These are phyloP conservation scores for Backusella morwellensis DNA, from an alignment of 192 early-diverging fungal species.

Conservation along the genomic window DNA sequence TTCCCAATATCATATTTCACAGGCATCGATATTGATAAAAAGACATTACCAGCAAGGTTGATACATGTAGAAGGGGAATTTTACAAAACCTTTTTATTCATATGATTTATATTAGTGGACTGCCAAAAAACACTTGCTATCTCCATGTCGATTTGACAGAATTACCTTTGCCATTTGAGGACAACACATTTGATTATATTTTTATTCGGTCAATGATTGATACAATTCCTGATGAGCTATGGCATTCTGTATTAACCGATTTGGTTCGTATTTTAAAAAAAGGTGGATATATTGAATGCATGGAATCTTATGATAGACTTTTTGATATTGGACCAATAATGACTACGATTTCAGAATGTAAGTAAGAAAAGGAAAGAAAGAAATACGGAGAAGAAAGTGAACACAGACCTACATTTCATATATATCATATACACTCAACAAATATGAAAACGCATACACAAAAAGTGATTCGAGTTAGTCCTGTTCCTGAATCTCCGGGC, in stretches of 20 bases:
- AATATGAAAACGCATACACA: neutral
- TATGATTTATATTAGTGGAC: neutral
- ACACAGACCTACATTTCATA: neutral
- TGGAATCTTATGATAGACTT: constrained; percentile 20
- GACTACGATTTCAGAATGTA: constrained; percentile 17
- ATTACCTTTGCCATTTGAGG: constrained; percentile 19
- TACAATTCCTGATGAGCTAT: constrained; percentile 15
- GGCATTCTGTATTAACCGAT: constrained; percentile 15
- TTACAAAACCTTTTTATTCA: neutral
- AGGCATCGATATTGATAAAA: constrained; percentile 24
- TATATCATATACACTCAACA: neutral
- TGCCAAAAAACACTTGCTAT: constrained; percentile 4
- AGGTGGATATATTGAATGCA: constrained; percentile 25
- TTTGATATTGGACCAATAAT: constrained; percentile 24
- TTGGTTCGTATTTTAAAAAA: constrained; percentile 24
- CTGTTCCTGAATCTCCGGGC: neutral
- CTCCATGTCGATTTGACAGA: constrained; percentile 9
- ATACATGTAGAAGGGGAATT: neutral
- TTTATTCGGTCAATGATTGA: constrained; percentile 25
- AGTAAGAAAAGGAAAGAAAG: neutral
- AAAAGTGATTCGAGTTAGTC: neutral
- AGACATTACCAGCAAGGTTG: constrained; percentile 17
- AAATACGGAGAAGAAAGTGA: neutral
- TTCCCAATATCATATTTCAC: constrained; percentile 23
- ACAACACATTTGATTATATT: constrained; percentile 25